These are phyloP conservation scores for Ananas comosus DNA, from an alignment of 176 grass and related monocot species.

Conservation along the genomic window DNA sequence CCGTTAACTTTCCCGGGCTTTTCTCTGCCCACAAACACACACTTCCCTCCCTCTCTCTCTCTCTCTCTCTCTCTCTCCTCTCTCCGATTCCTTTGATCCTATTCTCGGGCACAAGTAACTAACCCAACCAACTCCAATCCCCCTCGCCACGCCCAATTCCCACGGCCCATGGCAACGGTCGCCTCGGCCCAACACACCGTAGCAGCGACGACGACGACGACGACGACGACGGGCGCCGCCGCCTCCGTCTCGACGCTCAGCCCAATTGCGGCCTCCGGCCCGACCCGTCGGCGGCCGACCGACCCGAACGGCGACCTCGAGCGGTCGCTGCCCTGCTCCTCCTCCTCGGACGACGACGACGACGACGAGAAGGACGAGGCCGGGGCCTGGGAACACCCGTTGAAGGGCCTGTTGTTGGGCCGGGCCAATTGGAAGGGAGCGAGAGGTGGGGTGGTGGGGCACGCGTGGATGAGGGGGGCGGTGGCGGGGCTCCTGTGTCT, in stretches of 20 bases:
- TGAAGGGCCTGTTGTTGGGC: neutral
- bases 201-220: neutral
- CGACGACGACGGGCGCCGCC: neutral
- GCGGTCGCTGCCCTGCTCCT: neutral
- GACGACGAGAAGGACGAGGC: neutral
- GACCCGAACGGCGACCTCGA: constrained; percentile 3
- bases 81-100: constrained; percentile 14
- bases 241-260: neutral
- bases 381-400: neutral
- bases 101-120: constrained; percentile 29
- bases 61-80: neutral
- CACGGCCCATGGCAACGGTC: constrained; percentile 11
- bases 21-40: constrained; percentile 32
- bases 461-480: neutral
- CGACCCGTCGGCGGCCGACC: constrained; percentile 3
- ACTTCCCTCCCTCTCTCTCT: neutral
- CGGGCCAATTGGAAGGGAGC: neutral
- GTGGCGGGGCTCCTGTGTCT: neutral
- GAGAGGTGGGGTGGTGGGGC: neutral
- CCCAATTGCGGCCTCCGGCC: constrained; percentile 3
- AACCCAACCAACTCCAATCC: neutral
- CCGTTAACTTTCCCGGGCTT: constrained; percentile 61
- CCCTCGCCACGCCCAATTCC: constrained; percentile 9
- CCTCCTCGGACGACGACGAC: neutral
- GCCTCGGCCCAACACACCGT: neutral